Base-by-base conservation (phyloP, 495 filamentous ascomycete genomes). In the Cetradonia linearis region DNA sequence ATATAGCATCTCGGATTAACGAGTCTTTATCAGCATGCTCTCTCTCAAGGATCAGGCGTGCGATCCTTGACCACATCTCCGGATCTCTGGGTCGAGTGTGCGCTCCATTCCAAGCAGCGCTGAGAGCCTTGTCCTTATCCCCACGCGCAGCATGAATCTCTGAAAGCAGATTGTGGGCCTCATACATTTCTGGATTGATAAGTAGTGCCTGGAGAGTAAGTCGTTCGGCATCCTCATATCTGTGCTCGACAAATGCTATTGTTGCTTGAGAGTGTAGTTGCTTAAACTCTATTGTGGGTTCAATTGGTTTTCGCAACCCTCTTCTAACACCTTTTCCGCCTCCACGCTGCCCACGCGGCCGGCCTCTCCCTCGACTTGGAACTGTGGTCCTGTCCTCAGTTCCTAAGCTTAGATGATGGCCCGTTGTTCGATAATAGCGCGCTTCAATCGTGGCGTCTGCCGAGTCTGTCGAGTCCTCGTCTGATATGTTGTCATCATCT, bases 131-230 rank as follows among this genome's bases (percentile, higher is more conserved):
- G 59, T 85, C 78, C 44, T 79, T 76, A 48, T 89, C 77, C 4
- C 85, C 87, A 63, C 84, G 77, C 58, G 85, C 82, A 42, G 83
- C 69, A 66, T 86, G 83, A 52, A 91, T 83, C 34, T 89, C 81
- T 0, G 87, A 85, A 13, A 93, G 70, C 33, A 92, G 70, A 23
- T 80, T 82, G 79, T 92, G 90, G 31, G 90, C 86, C 25, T 81
- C 77, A 62, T 86, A 86, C 58, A 90, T 88, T 69, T 95, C 91
- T 16, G 87, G 86, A 67, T 95, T 95, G 65, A 85, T 78, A 59
- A 87, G 81, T 56, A 95, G 83, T 13, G 90, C 86, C 66, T 83
- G 81, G 52, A 77, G 74, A 13, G 86, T 80, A 48, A 81, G 74
- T 2, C 82, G 73, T 34, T 82, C 75, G 13, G 89, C 86, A 38